These are phyloP conservation scores for Asterella californica DNA, from an alignment of 225 moss, liverwort and hornwort species.

Conservation along the genomic window DNA sequence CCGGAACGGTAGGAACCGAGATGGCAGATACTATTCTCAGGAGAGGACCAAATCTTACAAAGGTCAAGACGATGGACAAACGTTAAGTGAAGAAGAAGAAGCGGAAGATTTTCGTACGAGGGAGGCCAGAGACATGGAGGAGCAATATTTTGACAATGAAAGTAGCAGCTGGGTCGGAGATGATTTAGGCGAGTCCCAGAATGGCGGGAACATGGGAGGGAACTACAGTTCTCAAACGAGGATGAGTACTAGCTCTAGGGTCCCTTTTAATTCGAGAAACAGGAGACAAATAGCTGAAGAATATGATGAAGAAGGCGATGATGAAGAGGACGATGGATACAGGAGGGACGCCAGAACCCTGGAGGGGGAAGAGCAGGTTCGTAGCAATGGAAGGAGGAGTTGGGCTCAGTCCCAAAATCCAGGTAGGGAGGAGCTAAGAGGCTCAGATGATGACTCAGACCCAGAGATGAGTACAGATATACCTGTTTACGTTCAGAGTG, in stretches of 20 bases:
- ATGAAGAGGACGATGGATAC: not conserved
- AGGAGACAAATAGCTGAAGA: not conserved
- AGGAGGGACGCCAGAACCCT: not conserved
- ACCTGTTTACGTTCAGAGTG: slow-evolving; percentile 11
- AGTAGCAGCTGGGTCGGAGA: not conserved
- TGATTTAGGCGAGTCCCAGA: not conserved
- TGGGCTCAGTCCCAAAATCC: slow-evolving; percentile 8
- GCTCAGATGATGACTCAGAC: not conserved
- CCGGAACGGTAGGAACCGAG: not conserved
- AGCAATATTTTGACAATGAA: not conserved
- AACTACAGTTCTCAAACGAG: slow-evolving; percentile 8
- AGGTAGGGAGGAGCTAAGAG: not conserved
- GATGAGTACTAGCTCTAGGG: slow-evolving; percentile 1
- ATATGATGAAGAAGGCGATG: slow-evolving; percentile 9
- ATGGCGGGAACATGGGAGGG: slow-evolving; percentile 10
- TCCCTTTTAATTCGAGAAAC: slow-evolving; percentile 9
- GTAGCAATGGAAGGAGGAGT: not conserved
- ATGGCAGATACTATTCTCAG: slow-evolving; percentile 16
- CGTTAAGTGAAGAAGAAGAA: slow-evolving; percentile 13
- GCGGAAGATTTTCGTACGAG: not conserved
- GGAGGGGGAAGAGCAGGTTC: slow-evolving; percentile 10
- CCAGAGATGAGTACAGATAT: not conserved
- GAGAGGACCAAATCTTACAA: not conserved
- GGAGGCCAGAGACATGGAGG: slow-evolving; percentile 6
- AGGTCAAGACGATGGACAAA: not conserved